Evolutionary conservation across 2,329 filamentous ascomycete species (phyloP), one percentile per base, ranked within the genome.

Genomic region (Fusarium sp.): DNA sequence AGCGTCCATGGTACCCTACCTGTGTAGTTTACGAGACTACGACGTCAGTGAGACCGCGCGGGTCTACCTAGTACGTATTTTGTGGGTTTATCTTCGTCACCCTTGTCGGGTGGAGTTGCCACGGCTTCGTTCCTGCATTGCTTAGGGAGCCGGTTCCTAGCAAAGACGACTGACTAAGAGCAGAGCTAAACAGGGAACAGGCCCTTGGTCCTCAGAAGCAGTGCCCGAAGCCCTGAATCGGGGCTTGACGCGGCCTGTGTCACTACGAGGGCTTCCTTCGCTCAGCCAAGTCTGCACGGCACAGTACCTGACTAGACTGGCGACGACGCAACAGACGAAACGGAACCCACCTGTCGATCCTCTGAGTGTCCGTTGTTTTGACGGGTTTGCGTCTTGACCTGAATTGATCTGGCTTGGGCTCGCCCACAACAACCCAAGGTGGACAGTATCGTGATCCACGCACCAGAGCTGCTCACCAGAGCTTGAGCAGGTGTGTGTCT

Each of bases 51-150:
- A 59, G 59, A 40, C 57, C 55, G 59, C 55, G 55, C 51, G 43
- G 46, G 61, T 36, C 37, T 53, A 30, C 30, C 23, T 16, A 23
- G 50, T 66, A 66, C 61, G 64, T 56, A 65, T 56, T 65, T 64
- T 53, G 60, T 72, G 65, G 70, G 55, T 61, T 66, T 44, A 44
- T 57, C 63, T 44, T 73, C 60, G 61, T 60, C 59, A 66, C 56
- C 65, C 63, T 47, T 48, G 60, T 58, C 39, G 58, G 59, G 69
- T 65, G 66, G 65, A 73, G 64, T 66, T 66, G 64, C 59, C 70
- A 64, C 55, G 61, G 60, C 72, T 72, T 75, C 53, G 73, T 75
- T 75, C 73, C 73, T 75, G 73, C 73, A 75, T 75, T 57, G 68
- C 71, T 71, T 55, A 74, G 61, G 69, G 65, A 68, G 73, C 67